Base-by-base conservation (phyloP, 805 yeast species). In the Yamadazyma tumulicola region DNA sequence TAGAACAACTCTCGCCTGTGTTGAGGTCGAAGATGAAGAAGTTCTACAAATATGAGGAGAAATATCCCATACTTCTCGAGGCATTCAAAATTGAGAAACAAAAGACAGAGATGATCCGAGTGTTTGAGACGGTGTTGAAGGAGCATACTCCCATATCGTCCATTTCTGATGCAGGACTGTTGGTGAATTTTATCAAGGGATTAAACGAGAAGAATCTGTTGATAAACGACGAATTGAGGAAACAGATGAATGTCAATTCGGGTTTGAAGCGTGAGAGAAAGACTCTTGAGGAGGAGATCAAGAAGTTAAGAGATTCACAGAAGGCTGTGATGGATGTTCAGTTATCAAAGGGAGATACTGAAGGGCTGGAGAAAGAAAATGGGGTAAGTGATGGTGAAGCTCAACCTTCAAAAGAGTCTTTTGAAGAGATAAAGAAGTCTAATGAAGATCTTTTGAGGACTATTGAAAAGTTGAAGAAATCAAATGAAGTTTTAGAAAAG, bases 61-160 rank as follows among this genome's bases (percentile, higher is more conserved):
- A 87, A 55, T 91, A 93, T 53, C 98, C 98, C 0, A 63, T 78
- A 27, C 64, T 91, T 11, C 69, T 88, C 32, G 82, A 82, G 28
- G 96, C 97, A 0, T 93, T 86, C 61, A 85, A 87, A 51, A 64
- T 71, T 1, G 96, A 89, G 55, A 86, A 84, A 61, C 66, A 72
- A 32, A 83, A 80, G 47, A 64, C 72, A 1, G 80, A 74, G 29
- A 67, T 81, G 28, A 72, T 88, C 6, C 64, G 53, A 4, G 50
- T 63, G 0, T 82, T 89, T 46, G 96, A 87, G 51, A 76, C 65
- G 37, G 74, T 83, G 10, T 61, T 91, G 39, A 69, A 75, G 33
- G 97, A 91, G 48, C 61, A 75, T 44, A 89, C 97, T 0, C 97
- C 97, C 0, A 72, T 85, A 32, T 71, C 84, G 1, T 73, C 81